phyloP scores from a whole-genome alignment of 2,329 filamentous ascomycete genomes.

The Didymella exigua region DNA sequence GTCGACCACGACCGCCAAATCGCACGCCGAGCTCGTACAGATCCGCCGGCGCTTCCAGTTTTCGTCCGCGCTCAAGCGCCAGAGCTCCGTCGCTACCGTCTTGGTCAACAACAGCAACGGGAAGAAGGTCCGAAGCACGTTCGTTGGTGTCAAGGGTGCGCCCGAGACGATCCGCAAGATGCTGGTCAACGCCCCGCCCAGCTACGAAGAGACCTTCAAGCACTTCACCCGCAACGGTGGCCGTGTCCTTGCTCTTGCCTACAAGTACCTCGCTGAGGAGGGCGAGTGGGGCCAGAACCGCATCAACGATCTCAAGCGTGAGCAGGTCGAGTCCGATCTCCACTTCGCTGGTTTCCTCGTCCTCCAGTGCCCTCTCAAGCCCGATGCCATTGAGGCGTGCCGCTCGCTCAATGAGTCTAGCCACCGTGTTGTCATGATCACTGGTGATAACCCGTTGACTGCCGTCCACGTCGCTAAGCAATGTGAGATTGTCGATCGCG shows the following conservation, averaged over 20 bases:
- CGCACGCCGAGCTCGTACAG: conserved; percentile 75
- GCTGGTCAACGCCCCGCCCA: conserved; percentile 77
- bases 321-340: conserved; percentile 83
- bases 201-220: conserved; percentile 98
- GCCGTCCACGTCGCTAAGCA: conserved; percentile 93
- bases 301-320: conserved; percentile 93
- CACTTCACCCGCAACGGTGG: conserved; percentile 96
- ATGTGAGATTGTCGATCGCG: conserved; percentile 96
- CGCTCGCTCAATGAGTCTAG: conserved; percentile 99
- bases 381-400: conserved; percentile 91
- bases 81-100: conserved; percentile 90
- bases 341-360: conserved; percentile 95
- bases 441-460: conserved; percentile 95
- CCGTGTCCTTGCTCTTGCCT: conserved; percentile 89
- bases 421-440: conserved; percentile 98
- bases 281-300: conserved; percentile 79
- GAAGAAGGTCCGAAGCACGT: conserved; percentile 80
- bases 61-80: conserved; percentile 92
- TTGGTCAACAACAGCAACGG: conserved; percentile 72
- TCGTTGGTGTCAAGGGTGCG: conserved; percentile 94
- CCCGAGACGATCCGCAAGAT: conserved; percentile 97
- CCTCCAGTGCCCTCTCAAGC: conserved; percentile 92
- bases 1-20: conserved; percentile 61
- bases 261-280: conserved; percentile 85
- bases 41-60: conserved; percentile 98